Percentiles rank a stretch among this genome's conserved stretches.
Conservation (phyloP, 306 rosid genomes). For the Cyclanthera cordifolia region DNA sequence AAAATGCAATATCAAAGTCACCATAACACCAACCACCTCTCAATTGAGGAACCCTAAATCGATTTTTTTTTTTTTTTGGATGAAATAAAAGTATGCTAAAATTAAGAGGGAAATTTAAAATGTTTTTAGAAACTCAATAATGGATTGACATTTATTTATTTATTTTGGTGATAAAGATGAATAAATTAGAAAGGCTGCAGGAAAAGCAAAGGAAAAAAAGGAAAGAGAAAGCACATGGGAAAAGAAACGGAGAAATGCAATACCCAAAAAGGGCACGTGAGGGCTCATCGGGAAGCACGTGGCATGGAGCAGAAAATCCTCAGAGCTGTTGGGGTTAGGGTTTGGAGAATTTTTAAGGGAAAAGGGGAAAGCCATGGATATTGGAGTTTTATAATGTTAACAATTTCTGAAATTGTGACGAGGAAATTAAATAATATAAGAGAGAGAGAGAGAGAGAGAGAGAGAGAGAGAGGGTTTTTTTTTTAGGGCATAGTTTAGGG, state of each 20-base stretch:
- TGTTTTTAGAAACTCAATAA: neutral
- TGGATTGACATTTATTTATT: too few relatives aligned
- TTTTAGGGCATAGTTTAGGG: neutral
- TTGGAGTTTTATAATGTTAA: neutral
- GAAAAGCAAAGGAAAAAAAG: neutral
- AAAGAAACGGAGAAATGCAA: neutral
- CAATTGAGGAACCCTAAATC: too few relatives aligned
- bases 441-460: too few relatives aligned
- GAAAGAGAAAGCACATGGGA: neutral
- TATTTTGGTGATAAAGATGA: conserved; percentile 4
- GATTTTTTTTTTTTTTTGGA: too few relatives aligned
- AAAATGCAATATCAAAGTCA: too few relatives aligned
- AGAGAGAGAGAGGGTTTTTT: too few relatives aligned
- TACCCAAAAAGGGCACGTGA: neutral
- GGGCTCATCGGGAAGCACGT: neutral
- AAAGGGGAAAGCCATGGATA: neutral
- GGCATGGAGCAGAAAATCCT: neutral
- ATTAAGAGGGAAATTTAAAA: neutral
- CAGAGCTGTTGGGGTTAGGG: neutral
- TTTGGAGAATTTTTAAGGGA: too few relatives aligned
- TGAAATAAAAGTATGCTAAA: neutral
- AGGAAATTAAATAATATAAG: too few relatives aligned
- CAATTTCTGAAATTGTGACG: neutral
- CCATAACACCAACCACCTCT: too few relatives aligned
- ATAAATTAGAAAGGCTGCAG: neutral